Base-by-base conservation (phyloP, 176 grass and related monocot genomes). In the Urochloa ruziziensis region DNA sequence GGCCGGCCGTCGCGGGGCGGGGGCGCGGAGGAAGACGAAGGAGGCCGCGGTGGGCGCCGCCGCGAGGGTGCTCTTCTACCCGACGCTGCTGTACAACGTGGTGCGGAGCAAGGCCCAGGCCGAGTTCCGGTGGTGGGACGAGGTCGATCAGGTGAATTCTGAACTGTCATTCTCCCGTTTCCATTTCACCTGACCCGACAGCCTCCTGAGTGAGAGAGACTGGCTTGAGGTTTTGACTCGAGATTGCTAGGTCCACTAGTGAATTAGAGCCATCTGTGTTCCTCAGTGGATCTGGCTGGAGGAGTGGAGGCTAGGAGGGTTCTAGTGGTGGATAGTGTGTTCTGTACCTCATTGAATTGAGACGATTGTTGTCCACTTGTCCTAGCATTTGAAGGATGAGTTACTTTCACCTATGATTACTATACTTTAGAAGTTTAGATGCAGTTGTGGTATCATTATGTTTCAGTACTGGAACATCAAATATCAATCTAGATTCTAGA, bases 41-140 rank as follows among this genome's bases (percentile, higher is more conserved):
- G 91, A 86, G 74, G 92, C 83, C 37, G 75, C 88, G 12, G 90
- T 94, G 35, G 88, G 90, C 24, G 90, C 88, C 37, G 88, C 83
- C 53, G 95, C 92, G 39, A 89, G 95, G 88, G 52, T 91, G 54
- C 82, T 97, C 30, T 94, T 97, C 89, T 94, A 94, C 86, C 95
- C 92, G 42, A 94, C 95, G 74, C 80, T 94, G 58, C 56, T 97
- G 19, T 94, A 94, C 86, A 97, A 97, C 84, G 86, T 97, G 73
- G 82, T 94, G 46, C 88, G 92, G 62, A 97, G 85, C 86, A 94
- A 91, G 83, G 83, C 92, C 59, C 90, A 97, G 77, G 83, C 92
- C 69, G 92, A 97, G 88, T 94, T 94, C 82, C 88, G 90, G 47
- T 97, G 95, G 95, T 97, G 95, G 95, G 92, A 97, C 82, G 90